Evolutionary conservation across 1,284 basidiomycete genomes (phyloP).

Genomic region (Sporisorium iseilematis-ciliati): DNA sequence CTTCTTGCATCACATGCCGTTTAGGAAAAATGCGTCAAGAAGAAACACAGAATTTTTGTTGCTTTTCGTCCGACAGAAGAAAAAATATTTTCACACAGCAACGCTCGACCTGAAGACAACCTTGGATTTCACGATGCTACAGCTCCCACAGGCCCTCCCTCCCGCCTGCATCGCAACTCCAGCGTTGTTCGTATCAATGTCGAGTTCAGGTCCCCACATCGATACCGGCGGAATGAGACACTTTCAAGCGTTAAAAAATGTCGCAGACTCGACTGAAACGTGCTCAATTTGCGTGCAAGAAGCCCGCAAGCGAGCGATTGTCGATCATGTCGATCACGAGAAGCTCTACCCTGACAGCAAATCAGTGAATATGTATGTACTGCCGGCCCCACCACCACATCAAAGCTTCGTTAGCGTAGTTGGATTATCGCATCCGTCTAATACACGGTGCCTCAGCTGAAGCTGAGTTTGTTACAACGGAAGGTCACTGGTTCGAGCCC

Average conservation of each 20-base stretch:
- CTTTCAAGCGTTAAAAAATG: neutral
- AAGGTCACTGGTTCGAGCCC: slow-evolving; percentile 61
- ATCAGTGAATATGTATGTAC: neutral
- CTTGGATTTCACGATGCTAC: too few relatives aligned
- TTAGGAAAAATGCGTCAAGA: slow-evolving; percentile 1
- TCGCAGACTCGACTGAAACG: too few relatives aligned
- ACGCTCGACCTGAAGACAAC: neutral
- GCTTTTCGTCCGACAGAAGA: slow-evolving; percentile 33
- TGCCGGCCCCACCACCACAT: neutral
- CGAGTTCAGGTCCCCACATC: too few relatives aligned
- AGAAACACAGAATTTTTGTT: slow-evolving; percentile 24
- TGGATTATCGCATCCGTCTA: slow-evolving; percentile 52
- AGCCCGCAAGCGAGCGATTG: neutral
- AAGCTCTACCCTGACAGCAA: neutral
- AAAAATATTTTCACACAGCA: neutral
- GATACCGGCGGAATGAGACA: too few relatives aligned
- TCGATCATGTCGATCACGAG: slow-evolving; percentile 14
- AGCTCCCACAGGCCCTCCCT: too few relatives aligned
- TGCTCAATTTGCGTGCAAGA: neutral
- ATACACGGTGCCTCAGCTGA: slow-evolving; percentile 30
- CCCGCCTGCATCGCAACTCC: too few relatives aligned
- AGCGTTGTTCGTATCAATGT: too few relatives aligned
- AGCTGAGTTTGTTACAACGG: slow-evolving; percentile 39
- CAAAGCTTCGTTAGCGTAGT: slow-evolving; percentile 49
- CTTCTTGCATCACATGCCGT: slow-evolving; percentile 12